Evolutionary conservation across 2,329 filamentous ascomycete genomes (phyloP).

Genomic region (Sphaerulina vaccinii): DNA sequence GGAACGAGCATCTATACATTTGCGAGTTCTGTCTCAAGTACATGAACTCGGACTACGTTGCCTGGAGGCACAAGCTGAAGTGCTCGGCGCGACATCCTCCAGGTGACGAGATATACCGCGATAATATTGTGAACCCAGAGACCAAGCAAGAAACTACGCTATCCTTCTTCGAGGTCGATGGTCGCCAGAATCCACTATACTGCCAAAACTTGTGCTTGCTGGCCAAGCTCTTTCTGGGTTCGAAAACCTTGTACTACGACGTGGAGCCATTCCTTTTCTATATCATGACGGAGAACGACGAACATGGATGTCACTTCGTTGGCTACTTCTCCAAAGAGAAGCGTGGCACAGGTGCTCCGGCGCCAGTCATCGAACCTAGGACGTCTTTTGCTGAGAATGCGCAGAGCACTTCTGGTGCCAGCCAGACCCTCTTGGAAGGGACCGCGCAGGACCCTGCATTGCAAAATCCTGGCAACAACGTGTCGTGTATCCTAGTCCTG

Average conservation of each 20-base stretch:
- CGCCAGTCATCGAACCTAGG: slow-evolving; percentile 65
- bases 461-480: slow-evolving; percentile 66
- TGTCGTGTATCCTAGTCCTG: slow-evolving; percentile 92
- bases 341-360: slow-evolving; percentile 51
- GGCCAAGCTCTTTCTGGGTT: slow-evolving; percentile 95
- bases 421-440: slow-evolving; percentile 20
- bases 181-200: slow-evolving; percentile 95
- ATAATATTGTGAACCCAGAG: slow-evolving; percentile 64
- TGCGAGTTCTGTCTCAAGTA: slow-evolving; percentile 99
- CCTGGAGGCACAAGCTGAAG: slow-evolving; percentile 93
- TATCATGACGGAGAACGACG: slow-evolving; percentile 91
- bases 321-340: slow-evolving; percentile 99
- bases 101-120: slow-evolving; percentile 94
- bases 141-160: slow-evolving; percentile 37
- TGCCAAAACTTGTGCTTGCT: slow-evolving; percentile 96
- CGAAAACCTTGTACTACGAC: slow-evolving; percentile 97
- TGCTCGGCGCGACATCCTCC: slow-evolving; percentile 95
- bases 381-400: slow-evolving; percentile 31
- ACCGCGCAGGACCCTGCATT: slow-evolving; percentile 33
- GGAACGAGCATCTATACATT: slow-evolving; percentile 95
- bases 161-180: slow-evolving; percentile 96
- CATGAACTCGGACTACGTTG: slow-evolving; percentile 98
- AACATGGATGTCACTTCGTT: slow-evolving; percentile 90
- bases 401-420: slow-evolving; percentile 21
- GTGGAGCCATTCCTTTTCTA: slow-evolving; percentile 97